These are phyloP conservation scores for Trametes cinnabarina DNA, from an alignment of 768 basidiomycete species.

Conservation along the genomic window DNA sequence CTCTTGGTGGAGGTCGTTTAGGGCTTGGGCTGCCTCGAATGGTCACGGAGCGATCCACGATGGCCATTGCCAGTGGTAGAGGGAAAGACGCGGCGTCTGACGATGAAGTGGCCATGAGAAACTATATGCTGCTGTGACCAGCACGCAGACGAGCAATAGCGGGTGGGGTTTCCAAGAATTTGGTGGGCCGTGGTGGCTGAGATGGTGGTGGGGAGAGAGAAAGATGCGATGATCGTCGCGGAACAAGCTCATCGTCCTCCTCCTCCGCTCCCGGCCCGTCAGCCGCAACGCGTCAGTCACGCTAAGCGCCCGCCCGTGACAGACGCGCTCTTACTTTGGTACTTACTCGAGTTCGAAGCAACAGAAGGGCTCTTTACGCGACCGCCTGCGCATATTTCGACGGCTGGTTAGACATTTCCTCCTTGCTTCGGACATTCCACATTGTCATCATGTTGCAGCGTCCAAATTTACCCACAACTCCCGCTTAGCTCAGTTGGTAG, in stretches of 20 bases:
- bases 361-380: no score
- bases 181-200: background rate
- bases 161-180: background rate
- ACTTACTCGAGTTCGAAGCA: no score
- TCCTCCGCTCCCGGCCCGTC: background rate
- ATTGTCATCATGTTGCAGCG: no score
- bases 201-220: background rate
- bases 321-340: no score
- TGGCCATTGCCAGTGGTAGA: background rate
- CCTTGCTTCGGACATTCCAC: no score
- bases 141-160: background rate
- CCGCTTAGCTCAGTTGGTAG: conserved; percentile 46
- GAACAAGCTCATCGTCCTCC: background rate
- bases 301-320: background rate
- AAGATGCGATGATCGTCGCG: no score
- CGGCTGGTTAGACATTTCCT: no score
- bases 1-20: background rate
- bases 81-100: background rate
- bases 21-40: background rate
- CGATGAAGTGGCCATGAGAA: background rate
- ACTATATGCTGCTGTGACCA: background rate
- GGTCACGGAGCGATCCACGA: background rate
- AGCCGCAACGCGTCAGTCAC: background rate
- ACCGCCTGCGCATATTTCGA: no score
- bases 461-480: no score